phyloP scores from a whole-genome alignment of 2,329 filamentous ascomycete genomes.

The Colletotrichum cuscutae region DNA sequence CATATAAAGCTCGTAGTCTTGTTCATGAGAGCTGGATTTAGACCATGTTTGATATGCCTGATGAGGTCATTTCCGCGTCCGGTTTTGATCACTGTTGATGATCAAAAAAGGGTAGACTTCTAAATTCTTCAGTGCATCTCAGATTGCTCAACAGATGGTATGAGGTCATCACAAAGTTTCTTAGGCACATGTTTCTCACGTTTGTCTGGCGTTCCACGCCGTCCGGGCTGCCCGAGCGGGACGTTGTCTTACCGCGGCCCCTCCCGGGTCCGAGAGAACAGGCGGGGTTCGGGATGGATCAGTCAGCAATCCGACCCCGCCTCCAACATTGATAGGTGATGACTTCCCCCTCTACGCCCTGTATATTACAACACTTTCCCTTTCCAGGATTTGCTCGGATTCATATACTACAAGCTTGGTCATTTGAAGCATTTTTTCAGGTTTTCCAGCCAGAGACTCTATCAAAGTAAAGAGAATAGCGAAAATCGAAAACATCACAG shows the following conservation, averaged over 20 bases:
- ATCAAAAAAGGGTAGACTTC: not conserved
- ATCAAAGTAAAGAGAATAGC: not conserved
- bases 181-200: not conserved
- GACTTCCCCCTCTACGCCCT: not conserved
- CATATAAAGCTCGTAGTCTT: not conserved
- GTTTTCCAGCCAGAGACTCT: not conserved
- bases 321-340: not conserved
- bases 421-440: not conserved
- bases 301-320: conserved; percentile 13
- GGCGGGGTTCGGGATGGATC: not conserved
- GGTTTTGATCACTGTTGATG: not conserved
- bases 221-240: not conserved
- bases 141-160: not conserved
- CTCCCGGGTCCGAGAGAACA: not conserved
- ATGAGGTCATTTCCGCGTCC: not conserved
- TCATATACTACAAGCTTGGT: not conserved
- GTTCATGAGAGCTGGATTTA: not conserved
- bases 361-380: not conserved
- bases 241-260: not conserved
- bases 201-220: not conserved
- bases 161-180: not conserved
- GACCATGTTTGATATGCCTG: no score
- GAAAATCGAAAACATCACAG: not conserved
- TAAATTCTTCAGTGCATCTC: not conserved
- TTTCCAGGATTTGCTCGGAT: not conserved